phyloP scores from a whole-genome alignment of 371 early-diverging fungal genomes.

The Parasitella parasitica region DNA sequence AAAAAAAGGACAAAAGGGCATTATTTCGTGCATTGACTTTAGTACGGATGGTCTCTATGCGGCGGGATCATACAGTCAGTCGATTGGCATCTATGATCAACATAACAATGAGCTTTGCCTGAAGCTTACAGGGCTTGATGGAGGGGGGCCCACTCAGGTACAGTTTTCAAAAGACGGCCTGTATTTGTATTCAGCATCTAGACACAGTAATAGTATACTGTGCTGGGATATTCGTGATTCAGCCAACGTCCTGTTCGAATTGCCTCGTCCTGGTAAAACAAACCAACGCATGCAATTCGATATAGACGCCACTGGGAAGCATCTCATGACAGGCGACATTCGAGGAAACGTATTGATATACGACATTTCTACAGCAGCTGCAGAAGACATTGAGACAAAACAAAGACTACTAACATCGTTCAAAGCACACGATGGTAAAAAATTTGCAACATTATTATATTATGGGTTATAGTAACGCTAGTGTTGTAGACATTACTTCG shows the following conservation, averaged over 20 bases:
- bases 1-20: slow-evolving; percentile 67
- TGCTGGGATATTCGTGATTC: slow-evolving; percentile 78
- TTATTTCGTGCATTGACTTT: slow-evolving; percentile 67
- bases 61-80: slow-evolving; percentile 63
- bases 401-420: slow-evolving; percentile 3
- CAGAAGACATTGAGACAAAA: slow-evolving; percentile 7
- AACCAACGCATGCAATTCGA: slow-evolving; percentile 75
- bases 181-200: slow-evolving; percentile 60
- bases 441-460: background rate
- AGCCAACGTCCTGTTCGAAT: slow-evolving; percentile 50
- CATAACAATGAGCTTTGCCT: slow-evolving; percentile 52
- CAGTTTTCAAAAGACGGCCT: slow-evolving; percentile 65
- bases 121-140: slow-evolving; percentile 45
- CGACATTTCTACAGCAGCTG: slow-evolving; percentile 35
- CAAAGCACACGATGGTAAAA: slow-evolving; percentile 29
- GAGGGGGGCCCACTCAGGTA: slow-evolving; percentile 50
- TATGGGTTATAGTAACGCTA: background rate
- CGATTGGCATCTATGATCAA: slow-evolving; percentile 68
- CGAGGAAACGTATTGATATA: slow-evolving; percentile 50
- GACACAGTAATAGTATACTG: slow-evolving; percentile 51
- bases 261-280: slow-evolving; percentile 55
- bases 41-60: slow-evolving; percentile 71
- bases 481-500: slow-evolving; percentile 49
- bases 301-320: slow-evolving; percentile 57
- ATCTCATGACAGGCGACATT: slow-evolving; percentile 58